A percentile compares a stretch with the other conserved stretches of the same genome.
phyloP scores from a whole-genome alignment of 306 rosid genomes.

The Cucumis hystrix region DNA sequence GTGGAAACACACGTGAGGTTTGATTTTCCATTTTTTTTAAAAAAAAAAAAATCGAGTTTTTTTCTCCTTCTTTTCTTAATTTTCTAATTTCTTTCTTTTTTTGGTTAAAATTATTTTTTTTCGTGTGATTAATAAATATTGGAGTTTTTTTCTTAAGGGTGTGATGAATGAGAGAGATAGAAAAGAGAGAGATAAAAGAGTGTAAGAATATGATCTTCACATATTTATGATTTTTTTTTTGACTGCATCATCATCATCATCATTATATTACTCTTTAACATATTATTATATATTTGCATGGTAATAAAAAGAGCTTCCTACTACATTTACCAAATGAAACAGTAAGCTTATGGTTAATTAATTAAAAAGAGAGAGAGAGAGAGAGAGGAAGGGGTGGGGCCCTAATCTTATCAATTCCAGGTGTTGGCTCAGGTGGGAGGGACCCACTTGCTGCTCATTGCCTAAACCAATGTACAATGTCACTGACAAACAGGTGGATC shows the following conservation, averaged over 20 bases:
- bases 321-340: neutral
- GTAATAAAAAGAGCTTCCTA: constrained; percentile 25
- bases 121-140: constrained; percentile 27
- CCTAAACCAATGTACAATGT: constrained; percentile 71
- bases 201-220: neutral
- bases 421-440: constrained; percentile 86
- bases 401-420: constrained; percentile 85
- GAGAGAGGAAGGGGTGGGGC: constrained; percentile 21
- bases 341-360: constrained; percentile 15
- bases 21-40: constrained; percentile 30
- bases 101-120: constrained; percentile 23
- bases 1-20: constrained; percentile 73
- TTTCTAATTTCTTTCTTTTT: constrained; percentile 13
- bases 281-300: constrained; percentile 15
- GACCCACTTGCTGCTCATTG: constrained; percentile 44
- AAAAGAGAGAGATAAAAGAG: neutral
- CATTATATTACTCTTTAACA: neutral
- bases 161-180: neutral
- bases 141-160: constrained; percentile 5
- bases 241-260: neutral
- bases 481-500: constrained; percentile 99
- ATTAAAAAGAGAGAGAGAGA: no score
- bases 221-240: neutral
- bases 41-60: constrained; percentile 15
- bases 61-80: constrained; percentile 1